Percentiles rank a stretch among this genome's conserved stretches.
Conservation (phyloP, 441 rosid genomes). For the Syzygium malaccense region DNA sequence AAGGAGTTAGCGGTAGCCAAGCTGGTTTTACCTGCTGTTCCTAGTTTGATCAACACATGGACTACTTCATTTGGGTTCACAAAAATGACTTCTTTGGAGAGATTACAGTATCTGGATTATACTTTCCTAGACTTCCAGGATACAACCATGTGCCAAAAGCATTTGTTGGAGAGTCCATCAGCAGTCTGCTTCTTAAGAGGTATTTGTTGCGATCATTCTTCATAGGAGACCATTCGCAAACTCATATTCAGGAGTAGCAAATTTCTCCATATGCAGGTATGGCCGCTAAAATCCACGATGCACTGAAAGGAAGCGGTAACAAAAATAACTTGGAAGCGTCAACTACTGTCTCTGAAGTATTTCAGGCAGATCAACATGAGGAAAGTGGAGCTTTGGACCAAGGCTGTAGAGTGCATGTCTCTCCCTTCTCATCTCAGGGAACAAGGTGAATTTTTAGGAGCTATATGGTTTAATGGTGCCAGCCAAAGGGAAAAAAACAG, state of each 20-base stretch:
- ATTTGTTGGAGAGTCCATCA: neutral
- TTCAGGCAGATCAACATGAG: constrained; percentile 23
- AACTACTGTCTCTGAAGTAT: constrained; percentile 27
- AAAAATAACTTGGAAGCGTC: constrained; percentile 21
- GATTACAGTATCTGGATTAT: constrained; percentile 10
- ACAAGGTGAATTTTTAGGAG: neutral
- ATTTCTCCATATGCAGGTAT: constrained; percentile 20
- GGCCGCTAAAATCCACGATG: constrained; percentile 8
- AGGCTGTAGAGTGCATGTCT: constrained; percentile 25
- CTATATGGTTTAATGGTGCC: neutral
- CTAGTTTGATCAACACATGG: constrained; percentile 28
- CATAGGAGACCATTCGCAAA: neutral
- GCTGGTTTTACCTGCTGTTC: constrained; percentile 31
- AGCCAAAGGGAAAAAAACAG: neutral
- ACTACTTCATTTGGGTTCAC: constrained; percentile 31
- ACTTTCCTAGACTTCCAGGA: constrained; percentile 32
- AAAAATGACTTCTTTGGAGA: constrained; percentile 22
- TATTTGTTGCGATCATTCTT: neutral
- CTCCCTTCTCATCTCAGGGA: constrained; percentile 7
- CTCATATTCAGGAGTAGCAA: neutral
- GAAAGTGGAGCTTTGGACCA: constrained; percentile 21
- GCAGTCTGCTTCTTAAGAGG: neutral
- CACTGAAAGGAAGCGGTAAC: constrained; percentile 13
- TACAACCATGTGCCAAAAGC: constrained; percentile 28
- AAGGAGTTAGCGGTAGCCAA: constrained; percentile 20